Evolutionary conservation across 2,329 filamentous ascomycete species (phyloP).

Genomic region (Pyricularia pennisetigena): DNA sequence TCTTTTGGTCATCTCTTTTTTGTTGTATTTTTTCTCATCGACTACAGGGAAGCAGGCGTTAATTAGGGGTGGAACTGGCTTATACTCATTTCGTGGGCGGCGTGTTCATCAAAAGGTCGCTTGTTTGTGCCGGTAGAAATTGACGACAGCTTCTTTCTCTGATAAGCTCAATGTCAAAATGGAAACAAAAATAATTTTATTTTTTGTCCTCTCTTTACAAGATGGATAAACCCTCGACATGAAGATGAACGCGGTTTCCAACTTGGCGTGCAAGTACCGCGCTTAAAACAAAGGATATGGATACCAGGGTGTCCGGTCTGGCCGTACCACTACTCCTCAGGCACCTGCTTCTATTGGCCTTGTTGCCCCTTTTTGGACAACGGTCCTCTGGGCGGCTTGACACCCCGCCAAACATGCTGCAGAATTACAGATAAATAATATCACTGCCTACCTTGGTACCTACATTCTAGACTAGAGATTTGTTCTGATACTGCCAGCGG

Average conservation of each 20-base stretch:
- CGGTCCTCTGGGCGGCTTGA: too few relatives aligned
- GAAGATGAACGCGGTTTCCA: background rate
- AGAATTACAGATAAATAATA: background rate
- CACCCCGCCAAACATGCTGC: too few relatives aligned
- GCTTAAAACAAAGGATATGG: background rate
- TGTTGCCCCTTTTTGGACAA: too few relatives aligned
- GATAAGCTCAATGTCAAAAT: background rate
- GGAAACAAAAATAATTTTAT: too few relatives aligned
- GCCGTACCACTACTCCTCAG: too few relatives aligned
- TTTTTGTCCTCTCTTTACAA: too few relatives aligned
- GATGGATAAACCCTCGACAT: background rate
- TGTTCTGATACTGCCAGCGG: too few relatives aligned
- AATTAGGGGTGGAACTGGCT: background rate
- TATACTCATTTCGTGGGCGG: background rate
- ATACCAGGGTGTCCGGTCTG: background rate
- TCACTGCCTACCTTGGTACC: background rate
- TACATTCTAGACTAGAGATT: too few relatives aligned
- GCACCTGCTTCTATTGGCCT: too few relatives aligned
- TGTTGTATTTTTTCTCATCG: background rate
- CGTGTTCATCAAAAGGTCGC: background rate
- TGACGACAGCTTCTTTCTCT: background rate
- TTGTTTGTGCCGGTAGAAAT: background rate
- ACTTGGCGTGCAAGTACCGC: background rate
- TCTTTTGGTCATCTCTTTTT: background rate
- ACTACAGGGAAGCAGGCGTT: constrained; percentile 3